phyloP scores from a whole-genome alignment of 2,329 filamentous ascomycete genomes.

The Exutisphaerella laricina region DNA sequence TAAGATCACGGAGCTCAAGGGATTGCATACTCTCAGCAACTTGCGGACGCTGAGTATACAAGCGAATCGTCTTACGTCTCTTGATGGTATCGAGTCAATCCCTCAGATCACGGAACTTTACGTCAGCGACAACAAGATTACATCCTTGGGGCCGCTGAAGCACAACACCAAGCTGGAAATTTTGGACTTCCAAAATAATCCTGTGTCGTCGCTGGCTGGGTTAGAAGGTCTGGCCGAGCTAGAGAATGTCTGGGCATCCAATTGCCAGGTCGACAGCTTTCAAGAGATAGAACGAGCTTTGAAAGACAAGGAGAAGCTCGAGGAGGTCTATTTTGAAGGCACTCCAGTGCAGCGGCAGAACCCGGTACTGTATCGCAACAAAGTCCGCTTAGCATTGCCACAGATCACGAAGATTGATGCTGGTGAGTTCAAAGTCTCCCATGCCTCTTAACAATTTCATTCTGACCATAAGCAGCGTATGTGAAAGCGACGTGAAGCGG shows the following conservation, averaged over 20 bases:
- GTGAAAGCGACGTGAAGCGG: slow-evolving; percentile 20
- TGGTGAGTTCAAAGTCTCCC: slow-evolving; percentile 58
- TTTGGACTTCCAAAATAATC: slow-evolving; percentile 86
- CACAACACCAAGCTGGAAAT: slow-evolving; percentile 57
- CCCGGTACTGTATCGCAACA: slow-evolving; percentile 88
- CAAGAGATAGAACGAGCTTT: slow-evolving; percentile 74
- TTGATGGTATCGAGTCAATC: slow-evolving; percentile 69
- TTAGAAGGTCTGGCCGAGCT: slow-evolving; percentile 63
- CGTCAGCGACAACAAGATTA: slow-evolving; percentile 89
- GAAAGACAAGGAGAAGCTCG: slow-evolving; percentile 69
- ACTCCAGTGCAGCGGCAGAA: slow-evolving; percentile 77
- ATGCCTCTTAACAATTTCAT: not conserved
- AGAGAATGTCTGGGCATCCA: slow-evolving; percentile 91
- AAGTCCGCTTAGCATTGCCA: slow-evolving; percentile 79
- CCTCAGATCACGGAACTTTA: slow-evolving; percentile 85
- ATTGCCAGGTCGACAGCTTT: slow-evolving; percentile 76
- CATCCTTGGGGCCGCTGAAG: slow-evolving; percentile 64
- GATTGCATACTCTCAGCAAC: slow-evolving; percentile 67
- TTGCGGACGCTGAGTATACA: slow-evolving; percentile 89
- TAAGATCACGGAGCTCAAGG: slow-evolving; percentile 80
- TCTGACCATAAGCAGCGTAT: slow-evolving; percentile 19
- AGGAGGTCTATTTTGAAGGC: slow-evolving; percentile 94
- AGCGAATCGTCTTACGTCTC: slow-evolving; percentile 79
- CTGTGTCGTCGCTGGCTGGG: slow-evolving; percentile 67
- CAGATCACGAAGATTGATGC: slow-evolving; percentile 93